phyloP scores from a whole-genome alignment of 179 eudicot genomes.

The Patellifolia procumbens region DNA sequence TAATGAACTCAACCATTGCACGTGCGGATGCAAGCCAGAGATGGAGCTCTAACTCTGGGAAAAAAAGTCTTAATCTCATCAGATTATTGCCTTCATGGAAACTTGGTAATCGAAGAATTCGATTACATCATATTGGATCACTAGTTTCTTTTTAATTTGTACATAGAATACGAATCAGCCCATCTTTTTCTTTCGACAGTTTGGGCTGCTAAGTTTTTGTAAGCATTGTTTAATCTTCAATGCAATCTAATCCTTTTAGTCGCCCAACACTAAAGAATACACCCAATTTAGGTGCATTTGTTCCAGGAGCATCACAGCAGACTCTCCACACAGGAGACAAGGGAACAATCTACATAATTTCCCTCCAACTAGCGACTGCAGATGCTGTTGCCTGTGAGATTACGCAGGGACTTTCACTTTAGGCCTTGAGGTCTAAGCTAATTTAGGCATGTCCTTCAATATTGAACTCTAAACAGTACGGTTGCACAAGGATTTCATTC shows the following conservation, averaged over 20 bases:
- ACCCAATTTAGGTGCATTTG: no score
- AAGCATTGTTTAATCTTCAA: background rate
- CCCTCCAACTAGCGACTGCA: no score
- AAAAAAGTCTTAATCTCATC: background rate
- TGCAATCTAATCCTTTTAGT: background rate
- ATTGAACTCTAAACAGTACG: no score
- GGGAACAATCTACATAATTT: no score
- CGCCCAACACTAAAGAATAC: no score
- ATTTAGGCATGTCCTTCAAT: no score
- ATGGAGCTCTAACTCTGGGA: background rate
- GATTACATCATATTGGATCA: background rate
- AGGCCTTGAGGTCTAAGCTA: no score
- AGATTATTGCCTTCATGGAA: background rate
- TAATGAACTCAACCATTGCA: constrained; percentile 25
- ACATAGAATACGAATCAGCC: constrained; percentile 1
- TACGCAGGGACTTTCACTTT: no score
- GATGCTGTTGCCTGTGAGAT: no score
- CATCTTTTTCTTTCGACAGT: background rate
- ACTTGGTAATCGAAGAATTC: background rate
- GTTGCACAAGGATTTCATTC: no score
- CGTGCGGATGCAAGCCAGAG: constrained; percentile 32
- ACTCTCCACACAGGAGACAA: no score
- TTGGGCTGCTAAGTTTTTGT: background rate
- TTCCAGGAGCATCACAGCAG: no score
- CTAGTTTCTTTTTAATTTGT: constrained; percentile 9